phyloP scores from a whole-genome alignment of 192 early-diverging fungal genomes.

The Coemansia sp. region DNA sequence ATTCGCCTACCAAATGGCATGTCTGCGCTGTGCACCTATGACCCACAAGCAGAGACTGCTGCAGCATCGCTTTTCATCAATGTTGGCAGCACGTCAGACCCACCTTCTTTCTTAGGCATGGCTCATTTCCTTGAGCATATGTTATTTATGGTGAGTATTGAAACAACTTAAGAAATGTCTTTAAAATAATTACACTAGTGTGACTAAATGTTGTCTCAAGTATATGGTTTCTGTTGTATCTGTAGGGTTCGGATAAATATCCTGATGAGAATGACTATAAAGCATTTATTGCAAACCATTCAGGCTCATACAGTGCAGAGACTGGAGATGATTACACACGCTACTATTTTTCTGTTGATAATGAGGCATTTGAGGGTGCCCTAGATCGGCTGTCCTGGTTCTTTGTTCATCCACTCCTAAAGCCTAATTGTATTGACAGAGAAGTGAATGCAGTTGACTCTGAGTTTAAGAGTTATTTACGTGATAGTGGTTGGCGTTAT shows the following conservation, averaged over 20 bases:
- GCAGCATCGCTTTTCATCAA: slow-evolving; percentile 63
- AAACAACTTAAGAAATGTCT: too few species aligned
- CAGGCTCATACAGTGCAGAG: slow-evolving; percentile 29
- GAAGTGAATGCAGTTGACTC: slow-evolving; percentile 91
- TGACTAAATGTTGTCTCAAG: neutral
- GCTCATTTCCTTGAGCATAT: slow-evolving; percentile 74
- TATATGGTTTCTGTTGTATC: too few species aligned
- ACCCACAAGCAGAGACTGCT: slow-evolving; percentile 52
- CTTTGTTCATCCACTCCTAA: slow-evolving; percentile 83
- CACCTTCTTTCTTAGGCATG: slow-evolving; percentile 60
- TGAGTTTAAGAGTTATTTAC: slow-evolving; percentile 84
- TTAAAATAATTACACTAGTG: neutral
- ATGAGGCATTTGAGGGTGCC: slow-evolving; percentile 56
- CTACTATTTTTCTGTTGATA: slow-evolving; percentile 21
- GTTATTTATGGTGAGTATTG: slow-evolving; percentile 61
- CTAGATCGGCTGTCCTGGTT: slow-evolving; percentile 76
- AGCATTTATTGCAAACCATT: slow-evolving; percentile 22
- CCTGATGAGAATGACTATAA: slow-evolving; percentile 66
- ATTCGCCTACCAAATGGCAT: slow-evolving; percentile 60
- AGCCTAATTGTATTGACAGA: slow-evolving; percentile 73
- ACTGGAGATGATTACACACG: slow-evolving; percentile 17
- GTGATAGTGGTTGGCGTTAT: slow-evolving; percentile 55
- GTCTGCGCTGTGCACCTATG: slow-evolving; percentile 60
- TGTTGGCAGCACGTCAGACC: slow-evolving; percentile 62
- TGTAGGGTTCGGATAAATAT: slow-evolving; percentile 67